phyloP scores from a whole-genome alignment of 768 basidiomycete species.

The Tylopilus balloui region DNA sequence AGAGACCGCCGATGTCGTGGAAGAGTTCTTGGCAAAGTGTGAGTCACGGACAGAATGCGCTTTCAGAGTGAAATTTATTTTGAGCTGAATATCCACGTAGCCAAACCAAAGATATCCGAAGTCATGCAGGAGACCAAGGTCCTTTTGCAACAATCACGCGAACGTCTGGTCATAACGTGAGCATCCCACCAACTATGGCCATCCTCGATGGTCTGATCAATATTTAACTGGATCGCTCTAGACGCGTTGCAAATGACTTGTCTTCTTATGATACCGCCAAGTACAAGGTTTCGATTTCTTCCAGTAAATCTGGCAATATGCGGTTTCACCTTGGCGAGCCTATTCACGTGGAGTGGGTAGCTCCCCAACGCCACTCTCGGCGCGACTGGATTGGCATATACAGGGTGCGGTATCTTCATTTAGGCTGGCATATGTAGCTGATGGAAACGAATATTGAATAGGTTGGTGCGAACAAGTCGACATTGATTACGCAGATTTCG shows the following conservation, averaged over 20 bases:
- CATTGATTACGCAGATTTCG: constrained; percentile 75
- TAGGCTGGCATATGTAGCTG: background rate
- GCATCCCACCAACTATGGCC: constrained; percentile 26
- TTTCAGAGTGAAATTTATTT: background rate
- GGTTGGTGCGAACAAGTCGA: constrained; percentile 86
- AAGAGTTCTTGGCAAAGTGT: constrained; percentile 93
- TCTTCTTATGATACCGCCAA: constrained; percentile 74
- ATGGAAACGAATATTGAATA: constrained; percentile 27
- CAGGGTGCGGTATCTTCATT: constrained; percentile 43
- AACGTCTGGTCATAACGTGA: constrained; percentile 88
- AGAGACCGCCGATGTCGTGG: constrained; percentile 87
- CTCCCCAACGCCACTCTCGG: constrained; percentile 79
- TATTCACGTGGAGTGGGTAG: constrained; percentile 82
- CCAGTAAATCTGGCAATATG: constrained; percentile 45
- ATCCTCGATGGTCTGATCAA: background rate
- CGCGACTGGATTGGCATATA: constrained; percentile 97
- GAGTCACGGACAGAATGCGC: constrained; percentile 26
- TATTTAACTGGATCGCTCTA: constrained; percentile 15
- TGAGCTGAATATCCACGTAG: constrained; percentile 37
- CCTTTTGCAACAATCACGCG: constrained; percentile 84
- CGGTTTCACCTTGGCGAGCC: constrained; percentile 90
- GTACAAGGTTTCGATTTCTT: constrained; percentile 65
- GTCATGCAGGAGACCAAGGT: constrained; percentile 93
- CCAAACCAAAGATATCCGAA: constrained; percentile 82
- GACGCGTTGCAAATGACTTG: constrained; percentile 80